A percentile compares a stretch with the other conserved stretches of the same genome.
phyloP scores from a whole-genome alignment of 176 grass and related monocot species.

The Hyparrhenia diplandra region DNA sequence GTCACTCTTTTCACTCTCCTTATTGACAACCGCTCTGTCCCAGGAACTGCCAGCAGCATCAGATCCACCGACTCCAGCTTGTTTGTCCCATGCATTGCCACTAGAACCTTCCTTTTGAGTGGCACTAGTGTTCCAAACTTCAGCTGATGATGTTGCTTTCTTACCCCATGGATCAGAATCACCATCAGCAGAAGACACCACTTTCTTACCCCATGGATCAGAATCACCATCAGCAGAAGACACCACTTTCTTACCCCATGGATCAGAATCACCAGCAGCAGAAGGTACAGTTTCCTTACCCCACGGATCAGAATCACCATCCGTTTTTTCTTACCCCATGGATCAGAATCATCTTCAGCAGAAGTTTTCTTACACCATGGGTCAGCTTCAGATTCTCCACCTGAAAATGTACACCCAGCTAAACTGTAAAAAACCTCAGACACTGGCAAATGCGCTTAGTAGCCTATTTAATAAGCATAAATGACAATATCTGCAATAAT shows the following conservation, averaged over 20 bases:
- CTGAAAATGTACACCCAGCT: slow-evolving; percentile 29
- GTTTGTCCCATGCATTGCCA: slow-evolving; percentile 37
- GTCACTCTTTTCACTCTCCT: slow-evolving; percentile 39
- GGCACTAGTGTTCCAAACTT: slow-evolving; percentile 33
- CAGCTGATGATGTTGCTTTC: slow-evolving; percentile 31
- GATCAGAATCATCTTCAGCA: background rate
- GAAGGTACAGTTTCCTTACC: slow-evolving; percentile 13
- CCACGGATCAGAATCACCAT: slow-evolving; percentile 35
- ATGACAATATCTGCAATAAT: background rate
- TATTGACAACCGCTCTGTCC: slow-evolving; percentile 28
- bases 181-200: background rate
- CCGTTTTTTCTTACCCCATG: background rate
- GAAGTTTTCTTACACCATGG: slow-evolving; percentile 46
- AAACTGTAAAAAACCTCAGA: slow-evolving; percentile 22
- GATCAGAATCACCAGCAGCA: background rate
- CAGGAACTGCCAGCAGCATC: slow-evolving; percentile 46
- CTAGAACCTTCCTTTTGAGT: slow-evolving; percentile 23
- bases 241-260: background rate
- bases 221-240: slow-evolving; percentile 5
- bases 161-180: slow-evolving; percentile 53
- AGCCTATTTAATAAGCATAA: slow-evolving; percentile 4
- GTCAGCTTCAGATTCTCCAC: slow-evolving; percentile 40
- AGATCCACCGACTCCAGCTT: slow-evolving; percentile 28
- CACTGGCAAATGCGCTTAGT: background rate
- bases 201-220: slow-evolving; percentile 18